Evolutionary conservation across 805 yeast species (phyloP), one percentile per base, ranked within the genome.

Genomic region (Tetrapisispora arboricola): DNA sequence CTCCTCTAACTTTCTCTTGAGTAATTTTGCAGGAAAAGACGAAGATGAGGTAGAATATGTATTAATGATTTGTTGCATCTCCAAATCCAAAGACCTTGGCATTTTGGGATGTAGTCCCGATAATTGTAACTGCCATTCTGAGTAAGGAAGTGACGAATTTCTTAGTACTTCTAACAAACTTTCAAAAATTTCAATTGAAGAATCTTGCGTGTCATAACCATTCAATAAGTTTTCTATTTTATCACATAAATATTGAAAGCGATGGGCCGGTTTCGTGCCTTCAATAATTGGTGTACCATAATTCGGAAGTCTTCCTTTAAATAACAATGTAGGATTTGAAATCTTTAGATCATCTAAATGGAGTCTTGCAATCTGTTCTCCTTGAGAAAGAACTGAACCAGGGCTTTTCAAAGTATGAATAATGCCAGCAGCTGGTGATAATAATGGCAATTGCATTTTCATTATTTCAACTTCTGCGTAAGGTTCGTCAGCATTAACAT

Each of bases 381-480:
- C 98, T 38, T 96, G 96, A 53, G 77, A 76, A 44, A 92, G 82
- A 19, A 94, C 86, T 13, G 97, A 83, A 40, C 98, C 98, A 6
- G 98, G 97, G 68, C 92, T 97, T 65, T 92, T 92, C 60, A 92
- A 77, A 31, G 87, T 69, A 68, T 90, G 96, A 41, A 90, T 84
- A 44, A 75, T 71, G 72, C 99, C 99, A 55, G 84, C 81, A 63
- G 90, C 98, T 63, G 80, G 85, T n/a, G 96, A 88, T 55, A 88
- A 68, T 55, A 92, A 73, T 36, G 98, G 97, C 96, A 92, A 92
- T 66, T 88, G 87, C 98, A 92, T 92, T 67, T 92, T 92, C 99
- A 92, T 92, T 51, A 92, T 97, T 68, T 92, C 99, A 43, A 92
- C 95, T 68, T 92, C 98, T 32, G 98, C 98, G 58, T 77, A 94